Evolutionary conservation across 2,329 filamentous ascomycete species (phyloP), one percentile per base, ranked within the genome.

Genomic region (Pestalotiopsis sp.): DNA sequence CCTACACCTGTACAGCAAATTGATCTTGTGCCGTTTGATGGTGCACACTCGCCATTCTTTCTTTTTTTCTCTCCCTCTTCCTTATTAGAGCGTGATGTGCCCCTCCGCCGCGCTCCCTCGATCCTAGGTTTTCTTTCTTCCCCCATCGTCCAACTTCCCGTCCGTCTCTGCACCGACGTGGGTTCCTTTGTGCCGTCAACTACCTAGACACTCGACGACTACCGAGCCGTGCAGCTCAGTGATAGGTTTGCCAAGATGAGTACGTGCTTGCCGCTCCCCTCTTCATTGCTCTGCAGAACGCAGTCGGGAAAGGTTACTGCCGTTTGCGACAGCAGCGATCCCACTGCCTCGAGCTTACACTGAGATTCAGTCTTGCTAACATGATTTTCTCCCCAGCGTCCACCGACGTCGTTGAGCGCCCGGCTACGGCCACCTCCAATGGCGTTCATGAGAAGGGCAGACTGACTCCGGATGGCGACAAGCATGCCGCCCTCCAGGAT

Each of bases 401-500:
- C 31, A 36, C 27, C 25, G 59, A 61, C 59, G 59, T 20, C 9
- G 59, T 61, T 40, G 59, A 61, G 20, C 59, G 59, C 17, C 59
- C 59, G 27, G 27, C 59, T 12, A 40, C 25, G 25, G 59, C 59
- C 59, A 61, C 11, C 27, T 5, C 13, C 13, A n/a, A 14, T 38
- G 56, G 56, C 56, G 14, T 20, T 27, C 11, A 61, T 20, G 59
- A 61, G 4, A 40, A 61, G 59, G 36, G n/a, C 4, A 38, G 59
- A 38, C 59, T 61, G 1, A 36, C 59, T 20, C 59, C 25, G 12
- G 59, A 61, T n/a, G 59, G 59, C 31, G 59, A 61, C 17, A 61
- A 36, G 25, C 59, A 61, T 38, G 61, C 41, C 38, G 61, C 61
- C 11, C 61, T 64, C 14, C 17, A 64, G 25, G 61, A 64, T n/a